Conservation (phyloP, 1,284 basidiomycete species). For the Cutaneotrichosporon mucoides region DNA sequence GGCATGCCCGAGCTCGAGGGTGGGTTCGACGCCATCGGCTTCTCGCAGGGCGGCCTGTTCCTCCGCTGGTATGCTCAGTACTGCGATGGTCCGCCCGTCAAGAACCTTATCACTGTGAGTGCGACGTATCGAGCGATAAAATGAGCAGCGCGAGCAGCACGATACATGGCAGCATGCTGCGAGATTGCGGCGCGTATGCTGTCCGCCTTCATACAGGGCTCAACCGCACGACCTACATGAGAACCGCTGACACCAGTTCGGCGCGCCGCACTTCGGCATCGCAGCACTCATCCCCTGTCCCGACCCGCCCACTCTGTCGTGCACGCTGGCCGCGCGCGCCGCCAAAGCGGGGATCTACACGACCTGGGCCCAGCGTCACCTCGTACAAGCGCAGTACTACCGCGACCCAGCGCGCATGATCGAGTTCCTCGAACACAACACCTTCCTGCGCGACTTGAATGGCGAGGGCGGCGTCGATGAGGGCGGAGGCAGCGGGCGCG, state of each 20-base stretch:
- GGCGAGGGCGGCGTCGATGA: conserved; percentile 18
- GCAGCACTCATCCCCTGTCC: conserved; percentile 47
- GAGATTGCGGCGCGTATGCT: no score
- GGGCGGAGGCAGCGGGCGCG: conserved; percentile 8
- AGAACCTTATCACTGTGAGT: conserved; percentile 76
- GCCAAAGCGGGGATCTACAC: conserved; percentile 73
- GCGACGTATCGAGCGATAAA: background rate
- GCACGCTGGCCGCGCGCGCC: conserved; percentile 68
- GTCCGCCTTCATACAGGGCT: no score
- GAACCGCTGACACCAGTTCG: conserved; percentile 47
- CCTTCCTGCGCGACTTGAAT: conserved; percentile 49
- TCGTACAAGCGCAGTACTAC: conserved; percentile 91
- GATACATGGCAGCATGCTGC: no score
- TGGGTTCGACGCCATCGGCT: conserved; percentile 80
- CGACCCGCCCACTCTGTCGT: conserved; percentile 53
- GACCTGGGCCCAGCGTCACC: conserved; percentile 71
- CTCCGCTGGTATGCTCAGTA: conserved; percentile 83
- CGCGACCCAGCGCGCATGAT: conserved; percentile 74
- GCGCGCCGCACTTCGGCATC: conserved; percentile 48
- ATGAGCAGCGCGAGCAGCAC: background rate
- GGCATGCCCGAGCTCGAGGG: conserved; percentile 7
- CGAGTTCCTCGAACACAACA: conserved; percentile 65
- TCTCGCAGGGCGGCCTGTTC: conserved; percentile 93
- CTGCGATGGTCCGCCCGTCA: conserved; percentile 69
- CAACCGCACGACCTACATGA: no score